phyloP scores from a whole-genome alignment of 306 rosid genomes.

The Vigna reflexopilosa region DNA sequence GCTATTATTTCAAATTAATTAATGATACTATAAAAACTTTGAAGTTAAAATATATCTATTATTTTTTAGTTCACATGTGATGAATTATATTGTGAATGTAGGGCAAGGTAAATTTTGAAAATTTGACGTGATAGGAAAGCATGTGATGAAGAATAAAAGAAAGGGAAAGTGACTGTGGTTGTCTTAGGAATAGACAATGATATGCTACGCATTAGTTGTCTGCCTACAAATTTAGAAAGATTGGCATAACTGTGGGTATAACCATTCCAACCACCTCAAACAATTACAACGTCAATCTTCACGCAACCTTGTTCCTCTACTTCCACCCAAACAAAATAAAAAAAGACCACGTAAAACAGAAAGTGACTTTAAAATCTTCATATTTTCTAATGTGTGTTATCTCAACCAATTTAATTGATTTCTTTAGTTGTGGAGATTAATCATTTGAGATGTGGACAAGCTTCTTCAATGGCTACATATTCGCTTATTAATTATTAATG shows the following conservation, averaged over 20 bases:
- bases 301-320: neutral
- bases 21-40: too few relatives aligned
- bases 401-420: neutral
- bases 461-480: neutral
- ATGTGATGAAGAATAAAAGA: slow-evolving; percentile 27
- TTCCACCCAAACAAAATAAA: neutral
- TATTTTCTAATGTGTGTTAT: neutral
- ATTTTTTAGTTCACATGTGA: too few relatives aligned
- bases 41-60: too few relatives aligned
- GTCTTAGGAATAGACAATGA: slow-evolving; percentile 1
- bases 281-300: slow-evolving; percentile 16
- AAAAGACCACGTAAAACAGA: neutral
- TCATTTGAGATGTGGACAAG: neutral
- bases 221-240: slow-evolving; percentile 41
- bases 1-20: too few relatives aligned
- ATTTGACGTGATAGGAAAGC: neutral
- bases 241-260: slow-evolving; percentile 21
- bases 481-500: neutral
- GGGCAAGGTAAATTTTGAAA: too few relatives aligned
- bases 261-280: slow-evolving; percentile 38
- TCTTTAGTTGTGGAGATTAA: neutral
- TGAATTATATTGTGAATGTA: too few relatives aligned
- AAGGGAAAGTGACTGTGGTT: neutral
- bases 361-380: neutral
- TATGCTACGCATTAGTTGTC: slow-evolving; percentile 29